Percentiles rank a stretch among this genome's conserved stretches.
Conservation (phyloP, 164 flowering plant genomes). For the Pachysandra terminalis region DNA sequence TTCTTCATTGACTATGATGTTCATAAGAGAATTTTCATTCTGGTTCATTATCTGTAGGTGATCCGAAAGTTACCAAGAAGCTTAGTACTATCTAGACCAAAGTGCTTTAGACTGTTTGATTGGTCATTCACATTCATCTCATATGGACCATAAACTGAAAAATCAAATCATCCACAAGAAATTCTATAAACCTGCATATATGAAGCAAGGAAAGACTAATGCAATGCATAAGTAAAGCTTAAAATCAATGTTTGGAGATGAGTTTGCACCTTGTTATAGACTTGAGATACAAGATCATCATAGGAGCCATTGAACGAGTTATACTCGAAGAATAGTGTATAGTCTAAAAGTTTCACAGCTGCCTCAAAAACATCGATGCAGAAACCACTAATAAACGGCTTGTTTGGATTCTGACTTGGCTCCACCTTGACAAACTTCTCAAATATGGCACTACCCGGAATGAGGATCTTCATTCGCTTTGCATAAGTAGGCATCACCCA, state of each 20-base stretch:
- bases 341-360: constrained; percentile 17
- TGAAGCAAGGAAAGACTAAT: too few species aligned
- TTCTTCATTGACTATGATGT: too few species aligned
- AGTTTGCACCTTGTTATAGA: constrained; percentile 35
- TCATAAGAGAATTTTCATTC: too few species aligned
- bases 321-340: constrained; percentile 26
- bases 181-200: too few species aligned
- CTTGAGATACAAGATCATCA: constrained; percentile 25
- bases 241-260: neutral
- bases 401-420: neutral
- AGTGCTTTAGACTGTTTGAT: too few species aligned
- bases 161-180: too few species aligned
- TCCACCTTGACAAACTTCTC: constrained; percentile 44
- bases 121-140: too few species aligned
- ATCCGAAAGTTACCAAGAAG: too few species aligned
- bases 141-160: too few species aligned
- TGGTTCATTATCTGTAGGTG: too few species aligned
- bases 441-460: constrained; percentile 38
- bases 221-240: too few species aligned
- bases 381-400: constrained; percentile 32
- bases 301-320: constrained; percentile 19
- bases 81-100: too few species aligned
- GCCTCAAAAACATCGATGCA: constrained; percentile 44
- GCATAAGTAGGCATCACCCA: constrained; percentile 40
- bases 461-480: constrained; percentile 31